A percentile compares a stretch with the other conserved stretches of the same genome.
Evolutionary conservation across 176 grass and related monocot genomes (phyloP).

Genomic region (Microstegium vimineum): DNA sequence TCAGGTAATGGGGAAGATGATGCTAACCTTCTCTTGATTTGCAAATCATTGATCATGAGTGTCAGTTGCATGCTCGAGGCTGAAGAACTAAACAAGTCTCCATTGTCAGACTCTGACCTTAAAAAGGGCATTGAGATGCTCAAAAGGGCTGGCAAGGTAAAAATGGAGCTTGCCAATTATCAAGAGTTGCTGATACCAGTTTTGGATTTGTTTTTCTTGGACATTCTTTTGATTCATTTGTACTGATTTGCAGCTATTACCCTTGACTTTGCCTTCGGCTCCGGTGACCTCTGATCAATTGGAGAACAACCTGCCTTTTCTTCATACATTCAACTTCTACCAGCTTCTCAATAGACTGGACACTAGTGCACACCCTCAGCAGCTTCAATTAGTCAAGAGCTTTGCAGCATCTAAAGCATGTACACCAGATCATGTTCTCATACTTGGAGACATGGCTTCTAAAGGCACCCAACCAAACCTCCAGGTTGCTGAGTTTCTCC

Average conservation of each 20-base stretch:
- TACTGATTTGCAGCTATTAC: conserved; percentile 49
- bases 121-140: conserved; percentile 90
- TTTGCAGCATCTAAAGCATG: conserved; percentile 72
- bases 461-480: conserved; percentile 53
- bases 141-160: conserved; percentile 82
- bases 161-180: conserved; percentile 24
- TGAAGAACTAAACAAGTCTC: conserved; percentile 53
- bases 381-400: conserved; percentile 72
- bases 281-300: conserved; percentile 39
- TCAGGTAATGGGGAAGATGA: conserved; percentile 32
- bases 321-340: conserved; percentile 66
- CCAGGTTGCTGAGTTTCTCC: conserved; percentile 61
- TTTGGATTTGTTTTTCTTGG: conserved; percentile 19
- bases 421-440: conserved; percentile 58
- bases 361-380: conserved; percentile 37
- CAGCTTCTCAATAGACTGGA: conserved; percentile 58
- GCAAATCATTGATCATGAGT: conserved; percentile 76
- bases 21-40: conserved; percentile 46
- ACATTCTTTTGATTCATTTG: conserved; percentile 24
- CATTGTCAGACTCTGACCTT: conserved; percentile 58
- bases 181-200: conserved; percentile 9
- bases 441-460: conserved; percentile 50
- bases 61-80: conserved; percentile 55
- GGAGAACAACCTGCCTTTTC: conserved; percentile 42
- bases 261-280: conserved; percentile 40